A percentile compares a stretch with the other conserved stretches of the same genome.
phyloP scores from a whole-genome alignment of 192 early-diverging fungal species.

The Gryganskiella cystojenkinii region DNA sequence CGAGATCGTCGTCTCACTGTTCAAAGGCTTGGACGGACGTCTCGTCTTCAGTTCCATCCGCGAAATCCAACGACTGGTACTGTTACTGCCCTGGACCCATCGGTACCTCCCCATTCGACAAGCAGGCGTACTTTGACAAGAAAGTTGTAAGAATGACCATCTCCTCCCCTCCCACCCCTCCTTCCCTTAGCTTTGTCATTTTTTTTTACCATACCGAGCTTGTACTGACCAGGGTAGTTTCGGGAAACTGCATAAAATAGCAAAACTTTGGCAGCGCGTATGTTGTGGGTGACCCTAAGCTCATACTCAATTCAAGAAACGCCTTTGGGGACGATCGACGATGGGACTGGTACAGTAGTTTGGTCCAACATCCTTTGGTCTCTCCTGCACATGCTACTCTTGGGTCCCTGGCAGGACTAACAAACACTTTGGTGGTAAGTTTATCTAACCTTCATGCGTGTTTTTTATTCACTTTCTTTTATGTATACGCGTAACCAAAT shows the following conservation, averaged over 20 bases:
- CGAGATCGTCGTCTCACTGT: no score
- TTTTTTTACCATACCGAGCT: no score
- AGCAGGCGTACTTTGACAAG: not conserved
- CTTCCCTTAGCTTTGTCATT: no score
- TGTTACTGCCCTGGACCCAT: slow-evolving; percentile 19
- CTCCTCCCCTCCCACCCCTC: no score
- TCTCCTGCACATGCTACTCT: slow-evolving; percentile 2
- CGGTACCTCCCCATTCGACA: slow-evolving; percentile 11
- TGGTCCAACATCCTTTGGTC: slow-evolving; percentile 23
- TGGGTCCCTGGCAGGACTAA: not conserved
- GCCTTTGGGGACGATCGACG: slow-evolving; percentile 11
- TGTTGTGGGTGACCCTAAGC: slow-evolving; percentile 2
- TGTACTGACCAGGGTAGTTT: no score
- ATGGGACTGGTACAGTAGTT: slow-evolving; percentile 22
- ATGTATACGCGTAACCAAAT: not conserved
- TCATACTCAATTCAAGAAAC: slow-evolving; percentile 16
- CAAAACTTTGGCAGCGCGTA: slow-evolving; percentile 1
- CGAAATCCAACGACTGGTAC: slow-evolving; percentile 16
- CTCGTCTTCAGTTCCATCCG: slow-evolving; percentile 13
- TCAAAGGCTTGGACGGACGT: slow-evolving; percentile 12
- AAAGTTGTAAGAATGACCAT: slow-evolving; percentile 5
- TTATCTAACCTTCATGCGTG: not conserved
- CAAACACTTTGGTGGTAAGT: slow-evolving; percentile 22
- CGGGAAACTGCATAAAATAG: no score
- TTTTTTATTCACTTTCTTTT: no score